Evolutionary conservation across 257 asterid genomes (phyloP).

Genomic region (Capsicum rhomboideum): DNA sequence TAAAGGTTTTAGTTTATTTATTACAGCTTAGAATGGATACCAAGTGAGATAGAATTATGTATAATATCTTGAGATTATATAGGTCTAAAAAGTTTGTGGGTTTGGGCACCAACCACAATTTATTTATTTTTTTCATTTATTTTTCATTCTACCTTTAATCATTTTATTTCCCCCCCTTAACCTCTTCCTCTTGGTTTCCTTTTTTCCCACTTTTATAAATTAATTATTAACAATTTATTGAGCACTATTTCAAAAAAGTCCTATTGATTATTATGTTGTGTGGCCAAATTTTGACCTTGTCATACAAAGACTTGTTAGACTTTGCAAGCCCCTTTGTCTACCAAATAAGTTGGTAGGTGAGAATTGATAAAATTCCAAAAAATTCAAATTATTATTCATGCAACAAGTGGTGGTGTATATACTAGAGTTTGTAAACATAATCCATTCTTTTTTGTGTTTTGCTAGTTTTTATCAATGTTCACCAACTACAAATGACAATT

Average conservation of each 20-base stretch:
- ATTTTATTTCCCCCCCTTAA: too few relatives aligned
- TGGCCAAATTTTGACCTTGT: not conserved
- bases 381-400: not conserved
- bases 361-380: not conserved
- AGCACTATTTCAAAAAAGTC: not conserved
- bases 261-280: not conserved
- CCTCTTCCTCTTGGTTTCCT: not conserved
- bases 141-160: not conserved
- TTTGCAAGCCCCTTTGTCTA: not conserved
- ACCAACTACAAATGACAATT: not conserved
- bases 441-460: not conserved
- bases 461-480: not conserved
- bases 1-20: not conserved
- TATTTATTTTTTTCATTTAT: not conserved
- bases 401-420: not conserved
- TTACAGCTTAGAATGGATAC: not conserved
- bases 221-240: not conserved
- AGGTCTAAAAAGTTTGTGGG: not conserved
- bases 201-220: not conserved
- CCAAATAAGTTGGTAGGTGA: not conserved
- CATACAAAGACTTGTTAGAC: not conserved
- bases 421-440: not conserved
- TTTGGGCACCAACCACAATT: conserved; percentile 3
- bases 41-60: not conserved
- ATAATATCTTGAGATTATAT: not conserved